A percentile compares a stretch with the other conserved stretches of the same genome.
Evolutionary conservation across 441 rosid genomes (phyloP).

Genomic region (Croton laevigatus): DNA sequence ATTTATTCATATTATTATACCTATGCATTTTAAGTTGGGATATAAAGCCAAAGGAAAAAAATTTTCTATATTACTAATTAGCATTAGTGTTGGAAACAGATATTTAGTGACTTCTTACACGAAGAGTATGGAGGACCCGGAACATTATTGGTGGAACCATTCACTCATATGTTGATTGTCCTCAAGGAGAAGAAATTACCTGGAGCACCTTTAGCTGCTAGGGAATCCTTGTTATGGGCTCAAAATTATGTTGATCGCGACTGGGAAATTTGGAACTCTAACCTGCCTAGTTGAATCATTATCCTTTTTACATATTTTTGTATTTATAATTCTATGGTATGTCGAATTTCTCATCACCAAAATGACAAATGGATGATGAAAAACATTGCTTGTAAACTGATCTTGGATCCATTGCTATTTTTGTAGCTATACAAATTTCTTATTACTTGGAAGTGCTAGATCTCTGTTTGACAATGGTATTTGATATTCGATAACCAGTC

Average conservation of each 20-base stretch:
- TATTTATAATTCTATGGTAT: neutral
- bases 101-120: conserved; percentile 38
- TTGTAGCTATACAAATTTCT: conserved; percentile 38
- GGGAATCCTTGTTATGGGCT: conserved; percentile 43
- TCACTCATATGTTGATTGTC: conserved; percentile 36
- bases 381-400: conserved; percentile 25
- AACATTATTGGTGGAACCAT: conserved; percentile 44
- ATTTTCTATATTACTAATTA: conserved; percentile 6
- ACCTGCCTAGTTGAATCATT: conserved; percentile 14
- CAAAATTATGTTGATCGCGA: conserved; percentile 36
- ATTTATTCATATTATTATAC: conserved; percentile 9
- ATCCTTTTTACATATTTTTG: neutral
- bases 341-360: conserved; percentile 5
- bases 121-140: conserved; percentile 44
- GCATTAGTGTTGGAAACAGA: conserved; percentile 27
- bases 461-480: conserved; percentile 11
- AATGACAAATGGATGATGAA: conserved; percentile 2
- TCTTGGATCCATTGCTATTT: conserved; percentile 30
- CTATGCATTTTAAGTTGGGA: conserved; percentile 9
- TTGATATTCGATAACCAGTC: conserved; percentile 17
- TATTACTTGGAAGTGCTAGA: conserved; percentile 25
- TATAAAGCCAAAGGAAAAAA: conserved; percentile 1
- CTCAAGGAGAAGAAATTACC: conserved; percentile 38
- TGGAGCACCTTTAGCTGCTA: conserved; percentile 36
- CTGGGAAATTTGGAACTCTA: conserved; percentile 36